Conservation (phyloP, 805 yeast species). For the Kurtzmaniella cleridarum region DNA sequence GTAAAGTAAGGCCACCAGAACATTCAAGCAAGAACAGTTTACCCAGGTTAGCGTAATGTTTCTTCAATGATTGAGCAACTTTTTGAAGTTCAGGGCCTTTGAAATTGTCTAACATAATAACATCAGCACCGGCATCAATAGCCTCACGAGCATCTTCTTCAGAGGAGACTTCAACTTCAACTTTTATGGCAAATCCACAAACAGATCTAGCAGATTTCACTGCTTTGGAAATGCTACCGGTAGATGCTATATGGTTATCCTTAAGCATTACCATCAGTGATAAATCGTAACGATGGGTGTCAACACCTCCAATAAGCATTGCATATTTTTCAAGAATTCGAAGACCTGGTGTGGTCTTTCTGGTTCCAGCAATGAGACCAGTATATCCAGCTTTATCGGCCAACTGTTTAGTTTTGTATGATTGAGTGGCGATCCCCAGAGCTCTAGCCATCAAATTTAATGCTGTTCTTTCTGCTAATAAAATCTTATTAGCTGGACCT, state of each 20-base stretch:
- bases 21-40: constrained; percentile 73
- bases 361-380: constrained; percentile 91
- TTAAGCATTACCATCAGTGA: constrained; percentile 94
- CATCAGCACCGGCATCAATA: constrained; percentile 91
- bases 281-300: constrained; percentile 85
- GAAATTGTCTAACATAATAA: constrained; percentile 91
- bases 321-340: constrained; percentile 86
- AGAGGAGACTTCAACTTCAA: constrained; percentile 86
- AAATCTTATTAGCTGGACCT: constrained; percentile 76
- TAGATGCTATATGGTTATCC: constrained; percentile 89
- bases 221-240: constrained; percentile 87
- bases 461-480: constrained; percentile 82
- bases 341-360: constrained; percentile 96
- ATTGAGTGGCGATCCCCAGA: constrained; percentile 83
- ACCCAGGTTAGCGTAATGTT: constrained; percentile 42
- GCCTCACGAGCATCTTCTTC: constrained; percentile 90
- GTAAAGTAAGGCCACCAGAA: constrained; percentile 80
- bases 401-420: constrained; percentile 47
- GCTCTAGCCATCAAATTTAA: constrained; percentile 76
- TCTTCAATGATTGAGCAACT: constrained; percentile 62
- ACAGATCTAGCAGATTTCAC: constrained; percentile 70
- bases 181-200: constrained; percentile 84
- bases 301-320: constrained; percentile 94
- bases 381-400: constrained; percentile 67
- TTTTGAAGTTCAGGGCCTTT: constrained; percentile 54